Base-by-base conservation (phyloP, 495 filamentous ascomycete genomes). In the Pseudotulostoma volvatum region DNA sequence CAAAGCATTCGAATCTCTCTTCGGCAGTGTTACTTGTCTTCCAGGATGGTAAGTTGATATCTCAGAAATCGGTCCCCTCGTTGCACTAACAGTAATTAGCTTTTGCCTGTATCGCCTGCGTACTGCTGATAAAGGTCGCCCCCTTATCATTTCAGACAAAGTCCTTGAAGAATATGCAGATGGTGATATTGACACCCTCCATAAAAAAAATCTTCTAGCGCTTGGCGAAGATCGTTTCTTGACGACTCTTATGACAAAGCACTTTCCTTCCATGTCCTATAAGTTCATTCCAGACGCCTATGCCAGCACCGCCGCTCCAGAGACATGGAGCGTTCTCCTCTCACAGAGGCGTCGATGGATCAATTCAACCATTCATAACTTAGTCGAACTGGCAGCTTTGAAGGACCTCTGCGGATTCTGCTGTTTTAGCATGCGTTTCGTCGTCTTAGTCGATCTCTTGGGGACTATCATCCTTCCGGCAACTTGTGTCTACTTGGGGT, bases 71-170 rank as follows among this genome's bases (percentile, higher is more conserved):
- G 33, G 16, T 28, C 23, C n/a, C 33, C 44, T 9, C 38, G 11
- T 34, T 41, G 40, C 38, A 40, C 59, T 67, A 50, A 70, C 51
- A 25, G 37, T 18, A 1, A 33, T 25, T 52, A 96, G 90, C 76
- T 97, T 97, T 71, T 79, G 77, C 66, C 95, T 97, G 90, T 97
- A 97, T 53, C 88, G 90, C 44, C 69, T 97, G 11, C 75, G 90
- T 28, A 93, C 90, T 8, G 84, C 81, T 15, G 90, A 96, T 53
- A 81, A 79, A 47, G 92, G 92, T 36, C 81, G 79, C 31, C 90
- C 90, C 18, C 65, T 97, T 31, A 90, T 97, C 51, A 86, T 97
- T 43, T 78, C 84, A 1, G 84, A 90, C 54, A 76, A 77, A 39
- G 59, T 97, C 35, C 77, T 96, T 52, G 60, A 73, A 16, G 88